Base-by-base conservation (phyloP, 345 rosid genomes). In the Dimocarpus longan region DNA sequence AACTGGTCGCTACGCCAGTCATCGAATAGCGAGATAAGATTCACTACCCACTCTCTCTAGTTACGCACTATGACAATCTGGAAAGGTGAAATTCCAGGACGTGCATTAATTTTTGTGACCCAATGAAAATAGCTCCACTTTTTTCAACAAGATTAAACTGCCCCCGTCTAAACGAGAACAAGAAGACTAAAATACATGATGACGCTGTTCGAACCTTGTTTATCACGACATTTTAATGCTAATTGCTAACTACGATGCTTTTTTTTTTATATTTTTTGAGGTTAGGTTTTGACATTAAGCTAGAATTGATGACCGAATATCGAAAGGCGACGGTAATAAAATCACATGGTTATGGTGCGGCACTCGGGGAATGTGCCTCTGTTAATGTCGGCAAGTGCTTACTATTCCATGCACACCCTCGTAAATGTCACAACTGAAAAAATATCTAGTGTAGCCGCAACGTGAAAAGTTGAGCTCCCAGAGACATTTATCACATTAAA, bases 1-100 rank as follows among this genome's bases (percentile, higher is more conserved):
- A 8, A 60, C 19, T 74, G 57, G 16, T 81, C 84, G 82, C 71
- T 83, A 80, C 66, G 52, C 52, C 2, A 26, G 19, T 46, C 43
- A 1, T 10, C 10, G 26, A 75, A 26, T 26, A 74, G 69, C 7
- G 59, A 37, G 68, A 46, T 46, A 46, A 46, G 52, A 46, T 7
- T 46, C 8, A 7, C 4, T 46, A 46, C 52, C 52, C 52, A 50
- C 56, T 50, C 56, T 50, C 44, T 42, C 44, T 5, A 42, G 44
- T 52, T 19, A 46, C 52, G 5, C 52, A 0, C 52, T 3, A 46
- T 46, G 52, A 46, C 57, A 7, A 70, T 24, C 22, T 48, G 62
- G n/a, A 24, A 37, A 39, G 50, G 42, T 32, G 0, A 32, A 32
- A 32, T 32, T 32, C 37, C 37, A 32, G 37, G 37, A 32, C 37